Conservation (phyloP, 2,329 filamentous ascomycete species). For the Aspergillus viridinutans region DNA sequence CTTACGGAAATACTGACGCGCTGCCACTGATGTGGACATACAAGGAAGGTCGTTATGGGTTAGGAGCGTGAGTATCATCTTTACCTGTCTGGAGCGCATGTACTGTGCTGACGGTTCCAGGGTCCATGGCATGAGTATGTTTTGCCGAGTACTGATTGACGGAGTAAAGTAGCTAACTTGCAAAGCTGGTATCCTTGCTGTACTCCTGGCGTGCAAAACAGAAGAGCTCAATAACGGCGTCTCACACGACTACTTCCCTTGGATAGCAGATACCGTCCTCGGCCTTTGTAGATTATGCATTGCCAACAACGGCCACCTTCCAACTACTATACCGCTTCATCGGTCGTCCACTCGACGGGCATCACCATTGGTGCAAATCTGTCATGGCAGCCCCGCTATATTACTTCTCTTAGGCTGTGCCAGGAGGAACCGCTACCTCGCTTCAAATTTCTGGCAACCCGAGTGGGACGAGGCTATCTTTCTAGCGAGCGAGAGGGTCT, state of each 20-base stretch:
- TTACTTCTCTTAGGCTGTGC: slow-evolving; percentile 34
- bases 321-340: slow-evolving; percentile 31
- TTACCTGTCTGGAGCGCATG: neutral
- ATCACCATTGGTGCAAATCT: slow-evolving; percentile 38
- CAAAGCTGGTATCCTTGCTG: slow-evolving; percentile 34
- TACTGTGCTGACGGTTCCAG: slow-evolving; percentile 14
- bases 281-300: slow-evolving; percentile 34
- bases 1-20: slow-evolving; percentile 26
- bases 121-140: slow-evolving; percentile 26
- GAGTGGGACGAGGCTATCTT: slow-evolving; percentile 36
- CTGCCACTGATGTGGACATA: slow-evolving; percentile 41
- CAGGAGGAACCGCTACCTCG: slow-evolving; percentile 25
- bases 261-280: slow-evolving; percentile 35
- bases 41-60: slow-evolving; percentile 32
- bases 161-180: neutral
- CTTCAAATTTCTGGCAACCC: slow-evolving; percentile 30
- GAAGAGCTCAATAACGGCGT: slow-evolving; percentile 25
- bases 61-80: slow-evolving; percentile 34
- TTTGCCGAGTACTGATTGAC: neutral
- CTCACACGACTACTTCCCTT: slow-evolving; percentile 21
- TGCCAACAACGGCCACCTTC: slow-evolving; percentile 34
- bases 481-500: slow-evolving; percentile 32
- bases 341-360: slow-evolving; percentile 9
- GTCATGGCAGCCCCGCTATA: slow-evolving; percentile 39
- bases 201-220: slow-evolving; percentile 32